These are phyloP conservation scores for Cladosporium velox DNA, from an alignment of 2,329 filamentous ascomycete genomes.

Conservation along the genomic window DNA sequence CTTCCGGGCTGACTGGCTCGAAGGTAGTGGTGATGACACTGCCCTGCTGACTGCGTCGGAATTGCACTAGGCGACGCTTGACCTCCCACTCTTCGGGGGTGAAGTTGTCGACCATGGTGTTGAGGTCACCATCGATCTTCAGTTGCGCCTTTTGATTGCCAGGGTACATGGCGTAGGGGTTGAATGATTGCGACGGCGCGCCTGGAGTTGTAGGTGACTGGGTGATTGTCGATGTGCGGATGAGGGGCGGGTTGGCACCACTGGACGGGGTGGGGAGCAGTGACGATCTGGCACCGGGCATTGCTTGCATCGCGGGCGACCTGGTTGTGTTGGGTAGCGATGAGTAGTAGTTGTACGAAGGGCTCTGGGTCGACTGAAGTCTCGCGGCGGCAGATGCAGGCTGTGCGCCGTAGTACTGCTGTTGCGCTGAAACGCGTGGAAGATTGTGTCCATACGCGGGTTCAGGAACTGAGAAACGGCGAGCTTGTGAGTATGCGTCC, in stretches of 20 bases:
- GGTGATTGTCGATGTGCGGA: conserved; percentile 68
- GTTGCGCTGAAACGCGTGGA: conserved; percentile 31
- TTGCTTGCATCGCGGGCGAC: conserved; percentile 33
- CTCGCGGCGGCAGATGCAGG: conserved; percentile 28
- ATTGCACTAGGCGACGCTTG: conserved; percentile 83
- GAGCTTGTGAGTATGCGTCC: conserved; percentile 39
- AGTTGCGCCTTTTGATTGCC: conserved; percentile 72
- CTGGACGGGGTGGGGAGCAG: conserved; percentile 49
- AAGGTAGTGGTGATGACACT: conserved; percentile 82
- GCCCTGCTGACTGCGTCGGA: conserved; percentile 77
- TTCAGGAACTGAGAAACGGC: conserved; percentile 43
- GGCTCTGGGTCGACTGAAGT: conserved; percentile 38
- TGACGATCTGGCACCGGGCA: conserved; percentile 31
- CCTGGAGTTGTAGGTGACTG: conserved; percentile 53
- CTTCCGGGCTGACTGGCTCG: conserved; percentile 73
- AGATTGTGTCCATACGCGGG: conserved; percentile 32
- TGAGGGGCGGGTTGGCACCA: conserved; percentile 59
- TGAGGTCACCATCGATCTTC: conserved; percentile 82
- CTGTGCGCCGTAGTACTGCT: conserved; percentile 32
- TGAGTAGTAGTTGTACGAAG: conserved; percentile 37
- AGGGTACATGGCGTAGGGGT: conserved; percentile 78
- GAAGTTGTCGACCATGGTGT: conserved; percentile 83
- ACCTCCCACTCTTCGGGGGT: conserved; percentile 75
- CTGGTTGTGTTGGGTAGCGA: conserved; percentile 27
- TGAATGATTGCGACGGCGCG: conserved; percentile 56